Percentiles rank a stretch among this genome's conserved stretches.
These are phyloP conservation scores for Corinectria fuckeliana DNA, from an alignment of 2,329 filamentous ascomycete genomes.

Conservation along the genomic window DNA sequence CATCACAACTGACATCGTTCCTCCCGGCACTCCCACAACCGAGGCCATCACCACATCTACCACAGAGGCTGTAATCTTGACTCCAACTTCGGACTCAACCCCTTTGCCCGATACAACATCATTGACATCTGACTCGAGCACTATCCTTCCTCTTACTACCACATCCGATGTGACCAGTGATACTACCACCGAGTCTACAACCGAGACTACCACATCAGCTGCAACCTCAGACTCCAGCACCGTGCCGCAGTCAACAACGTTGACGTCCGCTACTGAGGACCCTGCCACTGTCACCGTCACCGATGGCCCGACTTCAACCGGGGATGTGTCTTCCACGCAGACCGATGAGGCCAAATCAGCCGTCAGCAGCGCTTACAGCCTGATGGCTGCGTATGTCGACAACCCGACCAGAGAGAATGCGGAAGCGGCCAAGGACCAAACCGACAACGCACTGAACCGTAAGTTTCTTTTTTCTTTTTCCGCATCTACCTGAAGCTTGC, in stretches of 20 bases:
- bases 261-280: neutral
- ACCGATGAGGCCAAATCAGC: constrained; percentile 5
- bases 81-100: neutral
- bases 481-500: no score
- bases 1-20: neutral
- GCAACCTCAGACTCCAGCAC: neutral
- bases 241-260: neutral
- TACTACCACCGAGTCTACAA: neutral
- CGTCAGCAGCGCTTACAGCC: neutral
- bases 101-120: neutral
- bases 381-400: neutral
- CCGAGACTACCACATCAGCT: neutral
- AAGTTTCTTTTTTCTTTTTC: neutral
- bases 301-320: neutral
- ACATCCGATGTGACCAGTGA: neutral
- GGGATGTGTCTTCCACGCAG: neutral
- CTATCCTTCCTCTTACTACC: neutral
- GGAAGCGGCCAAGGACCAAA: constrained; percentile 4
- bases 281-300: neutral
- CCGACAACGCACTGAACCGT: neutral
- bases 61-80: neutral
- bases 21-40: neutral
- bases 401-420: constrained; percentile 10
- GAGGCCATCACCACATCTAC: neutral
- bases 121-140: neutral